Evolutionary conservation across 768 basidiomycete species (phyloP).

Genomic region (Leccinum uliginosum): DNA sequence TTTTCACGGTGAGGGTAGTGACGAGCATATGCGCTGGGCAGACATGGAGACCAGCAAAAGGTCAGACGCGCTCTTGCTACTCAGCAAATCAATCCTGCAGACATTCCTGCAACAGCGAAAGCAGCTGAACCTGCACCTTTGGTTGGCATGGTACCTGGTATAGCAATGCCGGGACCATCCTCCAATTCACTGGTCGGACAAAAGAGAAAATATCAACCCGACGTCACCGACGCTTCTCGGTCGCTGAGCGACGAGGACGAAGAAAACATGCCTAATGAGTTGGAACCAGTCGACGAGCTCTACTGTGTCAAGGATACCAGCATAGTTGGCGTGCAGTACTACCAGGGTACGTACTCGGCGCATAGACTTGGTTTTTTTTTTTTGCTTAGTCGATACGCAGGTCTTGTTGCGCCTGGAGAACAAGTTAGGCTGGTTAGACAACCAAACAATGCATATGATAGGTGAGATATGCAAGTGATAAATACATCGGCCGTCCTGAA

Average conservation of each 20-base stretch:
- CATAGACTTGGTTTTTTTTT: not conserved
- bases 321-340: constrained; percentile 84
- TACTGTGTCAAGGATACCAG: constrained; percentile 56
- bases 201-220: constrained; percentile 42
- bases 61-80: constrained; percentile 54
- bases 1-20: not conserved
- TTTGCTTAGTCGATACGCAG: constrained; percentile 33
- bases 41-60: constrained; percentile 58
- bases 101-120: constrained; percentile 49
- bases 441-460: constrained; percentile 65
- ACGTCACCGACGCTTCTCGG: constrained; percentile 15
- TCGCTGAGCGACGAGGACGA: constrained; percentile 37
- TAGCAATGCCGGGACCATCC: constrained; percentile 11
- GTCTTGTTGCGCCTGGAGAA: constrained; percentile 76
- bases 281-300: constrained; percentile 60
- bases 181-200: constrained; percentile 19
- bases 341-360: constrained; percentile 44
- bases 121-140: constrained; percentile 2
- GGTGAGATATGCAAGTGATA: constrained; percentile 33
- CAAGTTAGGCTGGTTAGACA: constrained; percentile 67
- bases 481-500: not conserved
- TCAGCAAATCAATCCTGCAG: constrained; percentile 51
- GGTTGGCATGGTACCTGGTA: not conserved
- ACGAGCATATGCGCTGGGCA: constrained; percentile 20
- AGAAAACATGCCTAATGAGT: constrained; percentile 38